Base-by-base conservation (phyloP, 768 basidiomycete genomes). In the Zangia roseola region DNA sequence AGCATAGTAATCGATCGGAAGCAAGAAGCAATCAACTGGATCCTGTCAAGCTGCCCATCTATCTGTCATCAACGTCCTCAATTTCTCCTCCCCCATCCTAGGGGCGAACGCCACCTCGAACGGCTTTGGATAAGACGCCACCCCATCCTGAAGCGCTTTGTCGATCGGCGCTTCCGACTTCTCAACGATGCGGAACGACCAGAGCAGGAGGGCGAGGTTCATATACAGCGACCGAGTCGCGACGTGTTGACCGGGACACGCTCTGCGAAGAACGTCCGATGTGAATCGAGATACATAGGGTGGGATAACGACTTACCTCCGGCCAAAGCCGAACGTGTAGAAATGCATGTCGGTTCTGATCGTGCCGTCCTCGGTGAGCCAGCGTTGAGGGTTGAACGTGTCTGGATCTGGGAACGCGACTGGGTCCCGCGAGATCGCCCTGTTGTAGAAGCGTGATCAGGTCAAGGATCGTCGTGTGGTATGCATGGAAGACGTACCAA, bases 211-310 rank as follows among this genome's bases (percentile, higher is more conserved):
- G 0, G 83, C 80, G 0, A 81, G 77, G 57, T 78, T 83, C 38
- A 85, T 68, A 56, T 80, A 82, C 1, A 86, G 66, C 1, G 83
- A 84, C 3, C 61, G 54, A 19, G 69, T 51, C n/a, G 59, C 57
- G 7, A 56, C 75, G 59, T 82, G 74, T 53, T 79, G 77, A 0
- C 83, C 83, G 2, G 81, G 82, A 50, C 82, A 85, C 1, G 83
- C 74, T 24, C 81, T 77, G 33, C 23, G 17, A 21, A 20, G 21
- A 13, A 19, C 31, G n/a, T n/a, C n/a, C n/a, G n/a, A 20, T 10
- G 2, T 35, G n/a, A 3, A n/a, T 26, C 16, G 35, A 14, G n/a
- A 4, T 17, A 4, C 12, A 16, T 10, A 21, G 17, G 2, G 21
- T 16, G 4, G 19, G 10, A 17, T 17, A 16, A 16, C 30, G 17